Conservation (phyloP, 2,329 filamentous ascomycete genomes). For the Gliomastix tumulicola region DNA sequence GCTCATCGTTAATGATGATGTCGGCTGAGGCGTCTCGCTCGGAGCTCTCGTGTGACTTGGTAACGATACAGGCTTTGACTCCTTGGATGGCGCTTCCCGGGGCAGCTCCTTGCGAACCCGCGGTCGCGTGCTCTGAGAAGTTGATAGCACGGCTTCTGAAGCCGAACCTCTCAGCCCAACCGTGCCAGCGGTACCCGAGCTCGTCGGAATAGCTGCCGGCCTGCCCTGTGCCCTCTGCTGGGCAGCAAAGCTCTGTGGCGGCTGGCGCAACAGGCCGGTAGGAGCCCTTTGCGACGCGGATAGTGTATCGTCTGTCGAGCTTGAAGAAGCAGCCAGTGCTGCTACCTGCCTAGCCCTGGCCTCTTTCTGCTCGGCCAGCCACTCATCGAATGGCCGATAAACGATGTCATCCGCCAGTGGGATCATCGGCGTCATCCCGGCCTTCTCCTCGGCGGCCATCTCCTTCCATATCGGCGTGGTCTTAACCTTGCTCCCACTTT, state of each 20-base stretch:
- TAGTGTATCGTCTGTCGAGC: background rate
- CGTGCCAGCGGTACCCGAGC: too few species aligned
- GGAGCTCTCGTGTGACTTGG: background rate
- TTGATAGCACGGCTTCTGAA: slow-evolving; percentile 12
- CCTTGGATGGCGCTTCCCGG: slow-evolving; percentile 12
- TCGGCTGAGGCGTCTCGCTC: background rate
- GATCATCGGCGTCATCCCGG: slow-evolving; percentile 55
- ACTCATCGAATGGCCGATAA: slow-evolving; percentile 58
- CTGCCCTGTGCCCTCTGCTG: slow-evolving; percentile 55
- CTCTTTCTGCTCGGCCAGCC: slow-evolving; percentile 45
- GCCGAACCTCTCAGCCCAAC: background rate
- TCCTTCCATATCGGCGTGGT: slow-evolving; percentile 57
- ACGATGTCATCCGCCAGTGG: slow-evolving; percentile 55
- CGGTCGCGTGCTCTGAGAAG: slow-evolving; percentile 20
- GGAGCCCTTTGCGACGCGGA: slow-evolving; percentile 22
- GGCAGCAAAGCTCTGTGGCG: slow-evolving; percentile 59
- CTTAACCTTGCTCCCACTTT: slow-evolving; percentile 34
- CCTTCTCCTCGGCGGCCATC: slow-evolving; percentile 61
- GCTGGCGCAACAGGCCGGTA: slow-evolving; percentile 40
- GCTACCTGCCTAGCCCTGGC: slow-evolving; percentile 21
- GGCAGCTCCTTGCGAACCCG: slow-evolving; percentile 17
- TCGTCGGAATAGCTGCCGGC: slow-evolving; percentile 15
- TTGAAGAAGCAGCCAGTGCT: background rate
- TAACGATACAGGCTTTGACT: too few species aligned
- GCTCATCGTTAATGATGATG: background rate